Evolutionary conservation across 257 asterid species (phyloP), one percentile per base, ranked within the genome.

Genomic region (Thymus quinquecostatus): DNA sequence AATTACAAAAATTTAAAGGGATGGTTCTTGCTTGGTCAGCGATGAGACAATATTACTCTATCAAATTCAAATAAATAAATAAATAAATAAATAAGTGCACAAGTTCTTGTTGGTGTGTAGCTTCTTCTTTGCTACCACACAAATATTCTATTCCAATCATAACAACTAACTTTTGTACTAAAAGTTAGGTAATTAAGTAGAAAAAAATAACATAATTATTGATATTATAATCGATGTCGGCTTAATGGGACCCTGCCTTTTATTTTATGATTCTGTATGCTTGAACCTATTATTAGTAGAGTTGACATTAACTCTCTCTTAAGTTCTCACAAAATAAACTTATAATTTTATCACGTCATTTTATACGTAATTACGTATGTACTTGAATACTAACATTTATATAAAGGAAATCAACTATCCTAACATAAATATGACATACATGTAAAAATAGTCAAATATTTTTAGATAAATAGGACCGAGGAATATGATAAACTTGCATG

Each of bases 81-180:
- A 10, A 14, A 21, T 21, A 21, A 21, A 21, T 21, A 21, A 21
- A 27, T n/a, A 48, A 66, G 70, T 48, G 70, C 21, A 44, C 4
- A 13, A 33, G 66, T 63, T 63, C 30, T 56, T 8, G 56, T 58
- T 58, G 65, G 69, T 27, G 63, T 45, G 45, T 55, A 64, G 40
- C 48, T 55, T 43, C 55, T 34, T 55, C 53, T 27, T 36, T 12
- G 78, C 69, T 27, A 6, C 47, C 67, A 13, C 62, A 66, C 28
- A 34, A 40, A 73, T 73, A 73, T 43, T 44, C 7, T 57, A 33
- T 12, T 33, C 21, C 72, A 63, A 62, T 75, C 67, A 62, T 75
- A 32, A 43, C 32, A 33, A 10, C 11, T 54, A 69, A 51, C 41
- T n/a, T 49, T 68, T 10, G 53, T 11, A 13, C n/a, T 34, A 29